Evolutionary conservation across 2,329 filamentous ascomycete species (phyloP).

Genomic region (Talaromyces sp.): DNA sequence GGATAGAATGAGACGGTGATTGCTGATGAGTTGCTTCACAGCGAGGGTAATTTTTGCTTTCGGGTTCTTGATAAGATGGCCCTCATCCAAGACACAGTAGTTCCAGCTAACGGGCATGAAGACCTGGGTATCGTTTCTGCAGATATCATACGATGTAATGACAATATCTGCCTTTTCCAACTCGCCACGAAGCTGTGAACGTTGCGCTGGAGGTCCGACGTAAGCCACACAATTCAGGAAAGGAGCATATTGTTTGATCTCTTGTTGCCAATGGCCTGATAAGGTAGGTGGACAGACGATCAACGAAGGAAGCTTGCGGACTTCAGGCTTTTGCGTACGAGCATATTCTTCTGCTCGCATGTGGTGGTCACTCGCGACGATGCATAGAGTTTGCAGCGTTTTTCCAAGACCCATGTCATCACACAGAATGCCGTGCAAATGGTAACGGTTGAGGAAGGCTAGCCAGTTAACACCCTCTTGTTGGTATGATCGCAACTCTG

Average conservation of each 20-base stretch:
- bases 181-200: constrained; percentile 66
- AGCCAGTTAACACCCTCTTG: constrained; percentile 99
- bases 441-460: constrained; percentile 95
- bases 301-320: constrained; percentile 77
- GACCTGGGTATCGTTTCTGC: constrained; percentile 88
- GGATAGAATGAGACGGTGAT: constrained; percentile 92
- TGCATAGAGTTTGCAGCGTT: constrained; percentile 94
- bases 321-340: constrained; percentile 75
- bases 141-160: constrained; percentile 97
- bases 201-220: constrained; percentile 81
- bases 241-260: constrained; percentile 91
- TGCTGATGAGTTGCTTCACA: constrained; percentile 84
- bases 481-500: constrained; percentile 92
- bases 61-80: constrained; percentile 97
- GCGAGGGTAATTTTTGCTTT: constrained; percentile 93
- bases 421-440: constrained; percentile 95
- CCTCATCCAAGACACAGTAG: constrained; percentile 94
- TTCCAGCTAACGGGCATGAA: constrained; percentile 88
- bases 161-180: constrained; percentile 84
- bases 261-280: constrained; percentile 98
- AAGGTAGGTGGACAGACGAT: constrained; percentile 96
- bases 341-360: constrained; percentile 85
- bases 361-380: constrained; percentile 96
- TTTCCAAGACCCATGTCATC: constrained; percentile 99
- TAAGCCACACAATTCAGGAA: constrained; percentile 90